phyloP scores from a whole-genome alignment of 768 basidiomycete species.

The Boletus fagicola region DNA sequence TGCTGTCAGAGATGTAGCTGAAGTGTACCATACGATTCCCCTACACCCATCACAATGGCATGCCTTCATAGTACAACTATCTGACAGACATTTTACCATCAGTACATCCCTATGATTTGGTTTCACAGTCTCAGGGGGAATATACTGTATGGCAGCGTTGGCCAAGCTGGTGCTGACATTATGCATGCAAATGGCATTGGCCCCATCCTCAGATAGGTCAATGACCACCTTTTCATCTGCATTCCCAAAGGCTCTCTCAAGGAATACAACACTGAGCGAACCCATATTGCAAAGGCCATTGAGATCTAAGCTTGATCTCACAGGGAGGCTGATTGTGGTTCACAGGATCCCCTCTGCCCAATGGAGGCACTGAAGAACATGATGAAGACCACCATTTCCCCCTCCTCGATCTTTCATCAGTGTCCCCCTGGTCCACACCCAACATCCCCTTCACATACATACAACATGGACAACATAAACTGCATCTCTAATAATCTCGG shows the following conservation, averaged over 20 bases:
- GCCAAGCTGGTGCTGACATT: accelerated
- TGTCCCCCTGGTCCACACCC: accelerated
- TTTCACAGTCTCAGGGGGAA: too few relatives aligned
- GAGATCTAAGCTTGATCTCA: too few relatives aligned
- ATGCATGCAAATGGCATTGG: not conserved
- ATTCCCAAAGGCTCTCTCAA: too few relatives aligned
- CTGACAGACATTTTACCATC: too few relatives aligned
- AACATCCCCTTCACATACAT: not conserved
- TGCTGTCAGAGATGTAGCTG: too few relatives aligned
- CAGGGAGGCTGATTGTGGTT: not conserved
- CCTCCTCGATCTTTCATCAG: not conserved
- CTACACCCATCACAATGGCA: too few relatives aligned
- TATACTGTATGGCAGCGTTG: not conserved
- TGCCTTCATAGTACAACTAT: too few relatives aligned
- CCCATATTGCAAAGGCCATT: too few relatives aligned
- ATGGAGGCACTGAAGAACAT: not conserved
- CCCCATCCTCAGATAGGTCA: not conserved
- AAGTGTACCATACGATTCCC: too few relatives aligned
- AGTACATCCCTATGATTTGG: too few relatives aligned
- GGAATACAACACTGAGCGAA: too few relatives aligned
- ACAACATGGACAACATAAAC: not conserved
- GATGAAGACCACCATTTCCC: accelerated
- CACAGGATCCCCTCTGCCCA: accelerated
- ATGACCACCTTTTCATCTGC: not conserved
- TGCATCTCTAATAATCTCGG: accelerated